Base-by-base conservation (phyloP, 768 basidiomycete genomes). In the Pleurotus cornucopiae region DNA sequence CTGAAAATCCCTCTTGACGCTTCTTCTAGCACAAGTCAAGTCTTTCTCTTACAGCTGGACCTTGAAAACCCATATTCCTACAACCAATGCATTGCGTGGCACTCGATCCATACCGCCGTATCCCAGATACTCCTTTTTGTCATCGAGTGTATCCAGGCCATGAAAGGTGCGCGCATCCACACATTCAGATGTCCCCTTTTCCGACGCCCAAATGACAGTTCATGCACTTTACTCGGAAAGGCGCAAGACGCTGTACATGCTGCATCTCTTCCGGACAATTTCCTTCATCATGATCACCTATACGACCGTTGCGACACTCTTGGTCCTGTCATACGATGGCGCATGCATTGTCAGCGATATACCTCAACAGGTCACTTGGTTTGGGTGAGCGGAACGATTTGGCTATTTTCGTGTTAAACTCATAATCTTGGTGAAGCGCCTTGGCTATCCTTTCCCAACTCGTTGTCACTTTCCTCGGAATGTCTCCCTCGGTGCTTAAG, bases 291-390 rank as follows among this genome's bases (percentile, higher is more conserved):
- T 53, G 38, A 25, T 39, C 23, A 53, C 51, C 21, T 53, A 53
- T 23, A 38, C 38, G 5, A 16, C 51, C 9, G 23, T 41, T 16
- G 21, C 51, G 7, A 38, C 38, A 2, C 21, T 53, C 51, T 11
- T 21, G 20, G 23, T 40, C 16, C 11, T 53, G 37, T 18, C 18
- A 11, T 53, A 53, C 39, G 39, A 39, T 21, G 51, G 51, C 3
- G 51, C 51, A 6, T 53, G 51, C 18, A 53, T 37, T n/a, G 51
- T 53, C 4, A 38, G 34, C 9, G 51, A 53, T 9, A 53, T 53
- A 6, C 51, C 51, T n/a, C 39, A 21, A 2, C 51, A 53, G 21
- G 51, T 38, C 14, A 25, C 20, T n/a, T 39, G 18, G 20, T 53
- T 53, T 25, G 39, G 34, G 51, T 53, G 38, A n/a, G 51, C 5